Base-by-base conservation (phyloP, 2,329 filamentous ascomycete genomes). In the Delphinella strobiligena region DNA sequence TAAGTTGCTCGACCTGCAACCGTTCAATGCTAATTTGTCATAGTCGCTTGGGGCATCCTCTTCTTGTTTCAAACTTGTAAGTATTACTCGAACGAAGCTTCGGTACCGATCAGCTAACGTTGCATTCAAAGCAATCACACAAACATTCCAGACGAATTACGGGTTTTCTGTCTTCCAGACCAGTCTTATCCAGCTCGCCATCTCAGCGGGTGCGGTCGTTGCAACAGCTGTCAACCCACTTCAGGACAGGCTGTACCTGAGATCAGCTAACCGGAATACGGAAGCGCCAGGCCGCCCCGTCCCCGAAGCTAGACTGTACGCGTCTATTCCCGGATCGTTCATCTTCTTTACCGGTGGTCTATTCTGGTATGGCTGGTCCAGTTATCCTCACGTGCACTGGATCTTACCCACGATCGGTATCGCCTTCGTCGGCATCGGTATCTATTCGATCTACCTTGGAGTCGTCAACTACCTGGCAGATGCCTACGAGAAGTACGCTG, bases 391-490 rank as follows among this genome's bases (percentile, higher is more conserved):
- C 1, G 68, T 78, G 2, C 82, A 75, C 47, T 89, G 82, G 82
- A 78, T 85, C 40, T 74, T 75, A 0, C 83, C 84, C 0, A 62
- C 76, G 0, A 60, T 89, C 4, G 80, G 77, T 1, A 69, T 94
- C 24, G 75, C 70, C 0, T 73, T 86, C 43, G 79, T 85, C 0
- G 89, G 82, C 0, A 82, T 89, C 67, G 81, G 88, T 18, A 93
- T 95, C 48, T 89, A 85, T 57, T 80, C 77, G 24, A 77, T 95
- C 29, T 93, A 93, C 54, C 71, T 95, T 1, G 80, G 86, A 2
- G 83, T 86, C 0, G 94, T 94, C 64, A 95, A 95, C 56, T 95
- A 93, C 51, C 70, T 94, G 1, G 86, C 87, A 16, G 88, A 95
- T 55, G 80, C 80, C 2, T 95, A 94, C 58, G 80, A 87, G 54